Base-by-base conservation (phyloP, 495 filamentous ascomycete species). In the Immersiella caudata region DNA sequence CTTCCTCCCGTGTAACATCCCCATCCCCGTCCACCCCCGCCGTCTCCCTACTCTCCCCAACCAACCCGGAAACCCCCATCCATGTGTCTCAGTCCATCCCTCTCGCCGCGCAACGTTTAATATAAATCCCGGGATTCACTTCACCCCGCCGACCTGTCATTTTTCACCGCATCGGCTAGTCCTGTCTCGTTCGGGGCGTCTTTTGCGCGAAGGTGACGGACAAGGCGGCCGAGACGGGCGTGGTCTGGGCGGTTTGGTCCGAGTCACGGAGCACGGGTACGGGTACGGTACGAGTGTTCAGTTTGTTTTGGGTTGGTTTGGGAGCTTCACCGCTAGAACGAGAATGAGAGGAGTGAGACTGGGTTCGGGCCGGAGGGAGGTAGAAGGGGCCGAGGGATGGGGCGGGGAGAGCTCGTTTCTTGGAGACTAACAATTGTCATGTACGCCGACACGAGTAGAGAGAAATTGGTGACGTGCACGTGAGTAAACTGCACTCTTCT, bases 201-300 rank as follows among this genome's bases (percentile, higher is more conserved):
- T 36, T 46, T 46, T 46, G 40, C 40, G 40, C 40, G 40, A 46
- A 46, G 40, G n/a, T n/a, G n/a, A n/a, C n/a, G n/a, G n/a, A n/a
- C n/a, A n/a, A 33, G 40, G 16, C 40, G 40, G 40, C 11, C 40
- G 40, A 46, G 40, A 46, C 4, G 40, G 40, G 40, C 4, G 40
- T 46, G 12, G 33, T 36, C 33, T 36, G n/a, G n/a, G 29, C 14
- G 2, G 40, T 18, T 46, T 46, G 5, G 40, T 46, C 40, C 40
- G 4, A 46, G 40, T 46, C 40, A 46, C 40, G 40, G 16, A 14
- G 40, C 40, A 46, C 40, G 5, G 40, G 40, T 46, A 12, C 33
- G 33, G 33, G 40, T 46, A 18, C 40, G 40, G 40, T 2, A 18
- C 2, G 9, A 46, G 40, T 46, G 40, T 46, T 46, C 40, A 46